Evolutionary conservation across 345 rosid species (phyloP).

Genomic region (Carallia pectinifolia): DNA sequence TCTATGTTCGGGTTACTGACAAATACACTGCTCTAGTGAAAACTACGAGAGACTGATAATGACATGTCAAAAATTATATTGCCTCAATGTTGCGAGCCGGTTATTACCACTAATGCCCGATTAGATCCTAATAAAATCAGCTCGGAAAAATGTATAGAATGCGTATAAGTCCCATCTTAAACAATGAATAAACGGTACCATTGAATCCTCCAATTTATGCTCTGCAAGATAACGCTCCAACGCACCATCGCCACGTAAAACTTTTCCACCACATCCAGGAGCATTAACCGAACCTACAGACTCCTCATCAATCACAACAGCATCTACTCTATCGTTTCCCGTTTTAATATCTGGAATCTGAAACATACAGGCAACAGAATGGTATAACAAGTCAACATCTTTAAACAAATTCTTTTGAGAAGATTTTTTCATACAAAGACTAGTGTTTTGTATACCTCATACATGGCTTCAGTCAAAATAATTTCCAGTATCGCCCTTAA

Average conservation of each 20-base stretch:
- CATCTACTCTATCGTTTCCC: constrained; percentile 68
- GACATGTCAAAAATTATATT: too few species aligned
- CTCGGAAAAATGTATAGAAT: not conserved
- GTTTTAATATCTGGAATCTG: constrained; percentile 80
- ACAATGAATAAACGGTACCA: constrained; percentile 36
- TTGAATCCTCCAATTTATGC: constrained; percentile 35
- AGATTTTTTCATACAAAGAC: not conserved
- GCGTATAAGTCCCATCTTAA: not conserved
- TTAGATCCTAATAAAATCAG: too few species aligned
- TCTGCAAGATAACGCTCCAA: constrained; percentile 55
- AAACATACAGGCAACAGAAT: constrained; percentile 17
- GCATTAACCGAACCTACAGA: constrained; percentile 56
- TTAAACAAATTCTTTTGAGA: not conserved
- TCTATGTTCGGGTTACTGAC: not conserved
- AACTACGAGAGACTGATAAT: not conserved
- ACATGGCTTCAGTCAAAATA: constrained; percentile 92
- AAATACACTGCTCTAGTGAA: not conserved
- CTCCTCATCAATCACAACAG: constrained; percentile 78
- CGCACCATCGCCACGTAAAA: constrained; percentile 77
- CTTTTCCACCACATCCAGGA: constrained; percentile 67
- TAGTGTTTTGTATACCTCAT: constrained; percentile 57
- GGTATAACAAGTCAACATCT: not conserved
- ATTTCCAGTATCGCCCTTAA: constrained; percentile 83
- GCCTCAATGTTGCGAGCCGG: too few species aligned
- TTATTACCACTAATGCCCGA: too few species aligned